Conservation (phyloP, 306 rosid genomes). For the Cercis canadensis region DNA sequence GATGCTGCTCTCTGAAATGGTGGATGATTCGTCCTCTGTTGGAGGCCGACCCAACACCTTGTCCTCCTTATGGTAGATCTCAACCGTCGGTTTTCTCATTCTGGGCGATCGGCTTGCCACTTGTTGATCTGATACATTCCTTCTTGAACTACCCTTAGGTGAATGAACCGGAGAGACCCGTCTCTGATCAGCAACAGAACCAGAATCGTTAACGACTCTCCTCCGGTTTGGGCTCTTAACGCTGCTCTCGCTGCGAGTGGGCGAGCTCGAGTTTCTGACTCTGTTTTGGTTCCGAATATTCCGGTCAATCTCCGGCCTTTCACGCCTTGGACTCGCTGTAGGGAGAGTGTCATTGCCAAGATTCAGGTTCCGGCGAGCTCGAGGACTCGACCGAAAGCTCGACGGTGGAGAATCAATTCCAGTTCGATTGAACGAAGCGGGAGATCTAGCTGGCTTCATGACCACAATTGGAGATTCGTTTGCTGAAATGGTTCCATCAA, state of each 20-base stretch:
- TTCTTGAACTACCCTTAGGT: conserved; percentile 56
- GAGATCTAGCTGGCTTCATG: conserved; percentile 63
- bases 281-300: conserved; percentile 46
- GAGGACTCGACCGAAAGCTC: conserved; percentile 52
- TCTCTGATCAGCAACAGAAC: conserved; percentile 49
- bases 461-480: conserved; percentile 74
- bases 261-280: conserved; percentile 44
- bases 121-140: conserved; percentile 46
- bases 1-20: conserved; percentile 73
- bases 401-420: conserved; percentile 63
- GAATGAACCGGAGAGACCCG: conserved; percentile 76
- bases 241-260: conserved; percentile 45
- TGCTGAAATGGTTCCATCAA: conserved; percentile 39
- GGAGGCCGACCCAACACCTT: conserved; percentile 29
- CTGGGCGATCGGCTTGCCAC: conserved; percentile 62
- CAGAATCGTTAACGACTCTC: conserved; percentile 44
- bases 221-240: conserved; percentile 63
- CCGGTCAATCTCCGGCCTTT: conserved; percentile 47
- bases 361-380: conserved; percentile 43
- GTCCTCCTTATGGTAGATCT: conserved; percentile 38
- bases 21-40: conserved; percentile 76
- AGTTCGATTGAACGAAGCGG: conserved; percentile 34
- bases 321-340: conserved; percentile 48
- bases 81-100: conserved; percentile 47
- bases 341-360: conserved; percentile 33